Base-by-base conservation (phyloP, 495 filamentous ascomycete genomes). In the Cryomyces minteri region DNA sequence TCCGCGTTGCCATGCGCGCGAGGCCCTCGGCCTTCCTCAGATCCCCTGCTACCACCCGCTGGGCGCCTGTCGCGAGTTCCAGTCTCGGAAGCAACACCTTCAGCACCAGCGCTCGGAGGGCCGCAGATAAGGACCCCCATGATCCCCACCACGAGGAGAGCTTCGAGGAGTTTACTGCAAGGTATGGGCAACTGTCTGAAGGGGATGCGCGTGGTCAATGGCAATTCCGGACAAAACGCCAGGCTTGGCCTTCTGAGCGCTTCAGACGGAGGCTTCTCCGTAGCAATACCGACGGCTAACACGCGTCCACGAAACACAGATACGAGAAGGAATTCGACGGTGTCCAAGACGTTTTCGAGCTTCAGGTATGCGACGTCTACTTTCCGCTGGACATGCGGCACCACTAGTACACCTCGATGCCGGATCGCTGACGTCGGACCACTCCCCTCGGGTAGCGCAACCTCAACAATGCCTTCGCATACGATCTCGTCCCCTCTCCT, bases 401-500 rank as follows among this genome's bases (percentile, higher is more conserved):
- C 18, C 18, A 25, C 18, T 2, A 25, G 18, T 25, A 25, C 18
- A 25, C 2, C 18, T 1, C 18, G 2, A 25, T 25, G 18, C 12
- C 34, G 12, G 34, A 14, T 14, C 34, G 34, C 34, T 38, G 12
- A 38, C 34, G 1, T 9, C 34, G 12, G 12, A 14, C 34, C 12
- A 43, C 25, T 25, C 2, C 18, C 18, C 18, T 25, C 18, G 18
- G 46, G 49, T 57, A 98, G 87, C 87, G 90, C 61, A 99, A 99
- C 68, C 74, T 99, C 54, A 99, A 99, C 80, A 99, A 99, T 70
- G 87, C 83, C 64, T 99, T 99, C 69, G 90, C 90, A 63, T 99
- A 99, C 79, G 90, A 99, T 76, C 78, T 99, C 58, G 90, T 99
- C 51, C 90, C 90, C 54, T 88, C 88, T 43, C 76, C 88, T 44